A percentile compares a stretch with the other conserved stretches of the same genome.
phyloP scores from a whole-genome alignment of 495 filamentous ascomycete species.

The Penicillium silybi region DNA sequence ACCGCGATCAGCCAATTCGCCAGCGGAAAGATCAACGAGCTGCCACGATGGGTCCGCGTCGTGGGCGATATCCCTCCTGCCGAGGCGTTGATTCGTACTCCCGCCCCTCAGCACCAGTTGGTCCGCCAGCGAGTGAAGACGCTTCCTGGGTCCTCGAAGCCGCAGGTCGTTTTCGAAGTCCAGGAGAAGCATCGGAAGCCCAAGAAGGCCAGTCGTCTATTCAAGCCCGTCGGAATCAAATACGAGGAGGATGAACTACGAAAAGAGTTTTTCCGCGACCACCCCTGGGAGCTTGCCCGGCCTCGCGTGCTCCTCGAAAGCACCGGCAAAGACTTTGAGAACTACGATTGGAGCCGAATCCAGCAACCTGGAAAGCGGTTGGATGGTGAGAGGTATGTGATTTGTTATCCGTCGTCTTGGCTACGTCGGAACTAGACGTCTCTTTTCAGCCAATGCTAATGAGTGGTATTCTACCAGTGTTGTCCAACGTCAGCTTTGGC shows the following conservation, averaged over 20 bases:
- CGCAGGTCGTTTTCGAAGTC: conserved; percentile 37
- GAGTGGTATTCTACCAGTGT: conserved; percentile 55
- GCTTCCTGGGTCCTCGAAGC: conserved; percentile 24
- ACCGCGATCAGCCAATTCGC: conserved; percentile 56
- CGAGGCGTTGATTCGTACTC: conserved; percentile 67
- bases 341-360: conserved; percentile 77
- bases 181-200: conserved; percentile 40
- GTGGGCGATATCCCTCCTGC: conserved; percentile 73
- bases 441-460: conserved; percentile 15
- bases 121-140: conserved; percentile 46
- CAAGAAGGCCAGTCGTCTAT: conserved; percentile 69
- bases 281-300: conserved; percentile 95
- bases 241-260: conserved; percentile 87
- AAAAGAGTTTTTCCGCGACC: conserved; percentile 78
- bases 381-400: conserved; percentile 77
- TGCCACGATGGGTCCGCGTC: conserved; percentile 75
- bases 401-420: neutral
- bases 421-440: neutral
- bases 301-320: conserved; percentile 80
- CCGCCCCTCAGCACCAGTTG: conserved; percentile 63
- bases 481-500: conserved; percentile 84
- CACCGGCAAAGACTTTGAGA: conserved; percentile 73
- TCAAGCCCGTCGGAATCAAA: conserved; percentile 69
- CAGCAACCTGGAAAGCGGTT: conserved; percentile 73
- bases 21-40: conserved; percentile 38